Evolutionary conservation across 805 yeast species (phyloP), one percentile per base, ranked within the genome.

Genomic region (Ogataea populi-albae): DNA sequence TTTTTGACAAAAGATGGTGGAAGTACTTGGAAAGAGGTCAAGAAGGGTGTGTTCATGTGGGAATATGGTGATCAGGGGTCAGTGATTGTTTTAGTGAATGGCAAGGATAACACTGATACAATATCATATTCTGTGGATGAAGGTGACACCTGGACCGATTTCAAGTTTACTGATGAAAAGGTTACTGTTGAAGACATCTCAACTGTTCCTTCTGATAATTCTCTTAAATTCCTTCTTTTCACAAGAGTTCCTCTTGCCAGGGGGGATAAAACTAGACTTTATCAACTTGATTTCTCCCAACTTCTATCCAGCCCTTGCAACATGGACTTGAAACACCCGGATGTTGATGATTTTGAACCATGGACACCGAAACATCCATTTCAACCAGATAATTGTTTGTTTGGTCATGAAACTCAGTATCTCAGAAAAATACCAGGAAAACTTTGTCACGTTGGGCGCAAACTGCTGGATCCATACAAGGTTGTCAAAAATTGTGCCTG

Each of bases 21-120:
- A 36, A 64, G 76, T 17, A 73, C 87, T 6, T 89, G 97, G 96
- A 74, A 60, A 36, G 93, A 85, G 60, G 66, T 88, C 18, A 70
- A 65, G 45, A 75, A 80, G 41, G 89, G 91, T 4, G 75, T 79
- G 1, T 73, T 75, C 51, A 79, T 81, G 75, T 89, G 96, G 96
- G 96, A 87, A 61, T 89, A 72, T 58, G 96, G 96, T 48, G 97
- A 89, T 59, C 82, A 86, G 45, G 97, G 97, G 9, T 81, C 94
- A 2, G 71, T 89, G 24, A 64, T 89, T 35, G 86, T 85, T 1
- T 56, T 88, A 30, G 89, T 82, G 3, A 71, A 79, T 30, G 79
- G 75, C 4, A 64, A 63, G 17, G 79, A 73, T 20, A 64, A 68
- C 16, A 83, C 96, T 1, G 69, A 85, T 40, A 61, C 61, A 1